phyloP scores from a whole-genome alignment of 176 grass and related monocot genomes.

The Ensete ventricosum region DNA sequence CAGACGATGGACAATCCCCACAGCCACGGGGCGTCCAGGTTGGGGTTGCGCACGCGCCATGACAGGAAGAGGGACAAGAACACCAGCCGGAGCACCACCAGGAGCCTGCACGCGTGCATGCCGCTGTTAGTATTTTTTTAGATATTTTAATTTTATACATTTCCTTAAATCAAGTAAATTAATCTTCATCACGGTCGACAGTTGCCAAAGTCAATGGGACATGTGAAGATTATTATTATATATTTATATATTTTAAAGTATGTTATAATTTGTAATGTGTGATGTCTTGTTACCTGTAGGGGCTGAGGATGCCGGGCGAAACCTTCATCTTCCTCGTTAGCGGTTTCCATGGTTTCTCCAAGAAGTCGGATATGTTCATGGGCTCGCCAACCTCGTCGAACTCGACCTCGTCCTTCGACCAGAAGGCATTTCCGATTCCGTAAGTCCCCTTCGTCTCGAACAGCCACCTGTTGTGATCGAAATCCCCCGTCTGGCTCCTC shows the following conservation, averaged over 20 bases:
- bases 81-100: constrained; percentile 24
- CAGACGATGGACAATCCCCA: constrained; percentile 45
- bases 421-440: constrained; percentile 70
- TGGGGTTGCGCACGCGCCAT: constrained; percentile 30
- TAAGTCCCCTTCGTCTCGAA: constrained; percentile 82
- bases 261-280: no score
- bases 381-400: constrained; percentile 26
- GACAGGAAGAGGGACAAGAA: constrained; percentile 25
- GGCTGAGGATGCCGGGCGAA: constrained; percentile 24
- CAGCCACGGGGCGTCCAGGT: constrained; percentile 35
- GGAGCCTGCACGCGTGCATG: constrained; percentile 12
- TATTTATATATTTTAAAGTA: no score
- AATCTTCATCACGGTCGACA: no score
- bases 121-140: no score
- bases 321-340: constrained; percentile 30
- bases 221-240: no score
- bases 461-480: constrained; percentile 85
- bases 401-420: constrained; percentile 32
- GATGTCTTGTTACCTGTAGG: constrained; percentile 26
- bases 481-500: constrained; percentile 55
- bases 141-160: no score
- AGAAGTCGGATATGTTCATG: constrained; percentile 14
- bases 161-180: no score
- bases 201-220: no score
- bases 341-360: constrained; percentile 43